A percentile compares a stretch with the other conserved stretches of the same genome.
These are phyloP conservation scores for Aegilops tauschii DNA, from an alignment of 176 grass and related monocot species.

Conservation along the genomic window DNA sequence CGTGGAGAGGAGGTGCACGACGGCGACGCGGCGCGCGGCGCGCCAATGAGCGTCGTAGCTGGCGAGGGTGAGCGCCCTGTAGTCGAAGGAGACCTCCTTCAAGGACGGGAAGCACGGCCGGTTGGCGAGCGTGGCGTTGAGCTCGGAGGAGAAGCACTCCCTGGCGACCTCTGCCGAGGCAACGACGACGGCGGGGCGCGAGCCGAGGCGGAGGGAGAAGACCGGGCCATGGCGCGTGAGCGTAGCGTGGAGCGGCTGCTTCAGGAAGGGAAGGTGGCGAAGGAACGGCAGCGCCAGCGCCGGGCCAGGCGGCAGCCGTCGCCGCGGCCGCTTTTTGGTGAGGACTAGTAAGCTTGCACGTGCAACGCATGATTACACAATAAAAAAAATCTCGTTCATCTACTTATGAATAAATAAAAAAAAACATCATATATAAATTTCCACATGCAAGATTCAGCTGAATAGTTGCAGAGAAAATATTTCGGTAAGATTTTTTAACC, in stretches of 20 bases:
- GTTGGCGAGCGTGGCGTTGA: slow-evolving; percentile 53
- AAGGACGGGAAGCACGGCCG: slow-evolving; percentile 35
- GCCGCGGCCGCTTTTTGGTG: not conserved
- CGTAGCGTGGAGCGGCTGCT: slow-evolving; percentile 22
- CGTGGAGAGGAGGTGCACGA: too few relatives aligned
- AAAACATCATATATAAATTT: too few relatives aligned
- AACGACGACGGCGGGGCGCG: slow-evolving; percentile 40
- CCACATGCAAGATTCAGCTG: too few relatives aligned
- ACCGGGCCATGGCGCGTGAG: slow-evolving; percentile 16
- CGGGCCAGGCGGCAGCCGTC: not conserved
- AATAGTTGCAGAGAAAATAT: too few relatives aligned
- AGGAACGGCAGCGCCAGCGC: too few relatives aligned
- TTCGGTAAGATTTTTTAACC: too few relatives aligned
- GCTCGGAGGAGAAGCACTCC: slow-evolving; percentile 39
- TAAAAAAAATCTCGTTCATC: too few relatives aligned
- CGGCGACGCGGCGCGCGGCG: slow-evolving; percentile 33
- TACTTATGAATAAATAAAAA: too few relatives aligned
- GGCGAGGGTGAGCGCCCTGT: slow-evolving; percentile 14
- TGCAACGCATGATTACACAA: too few relatives aligned
- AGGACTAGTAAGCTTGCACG: not conserved
- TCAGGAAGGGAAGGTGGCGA: too few relatives aligned
- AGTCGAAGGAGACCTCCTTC: slow-evolving; percentile 7
- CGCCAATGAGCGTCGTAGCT: slow-evolving; percentile 52
- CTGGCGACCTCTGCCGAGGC: slow-evolving; percentile 25
- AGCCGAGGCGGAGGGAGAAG: slow-evolving; percentile 39